These are phyloP conservation scores for Corynespora cassiicola DNA, from an alignment of 2,329 filamentous ascomycete genomes.

Conservation along the genomic window DNA sequence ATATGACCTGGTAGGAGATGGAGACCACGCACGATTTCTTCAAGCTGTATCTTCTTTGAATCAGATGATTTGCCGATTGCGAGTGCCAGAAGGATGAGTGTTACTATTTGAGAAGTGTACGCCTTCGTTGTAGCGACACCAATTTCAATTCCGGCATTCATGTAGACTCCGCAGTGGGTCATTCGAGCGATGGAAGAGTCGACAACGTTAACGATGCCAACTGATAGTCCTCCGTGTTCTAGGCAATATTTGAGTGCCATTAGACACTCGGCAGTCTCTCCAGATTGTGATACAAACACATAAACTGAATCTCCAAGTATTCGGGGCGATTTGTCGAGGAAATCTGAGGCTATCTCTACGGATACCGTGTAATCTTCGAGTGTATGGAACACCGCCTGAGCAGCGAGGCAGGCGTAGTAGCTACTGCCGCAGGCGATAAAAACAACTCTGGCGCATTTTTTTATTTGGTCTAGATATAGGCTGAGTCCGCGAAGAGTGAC, in stretches of 20 bases:
- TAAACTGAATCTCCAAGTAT: conserved; percentile 99
- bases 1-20: conserved; percentile 88
- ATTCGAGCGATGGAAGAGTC: conserved; percentile 98
- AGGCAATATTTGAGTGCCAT: conserved; percentile 98
- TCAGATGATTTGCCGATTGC: conserved; percentile 95
- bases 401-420: conserved; percentile 99
- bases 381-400: conserved; percentile 97
- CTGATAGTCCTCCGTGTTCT: conserved; percentile 94
- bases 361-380: conserved; percentile 96
- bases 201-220: conserved; percentile 98
- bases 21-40: conserved; percentile 96
- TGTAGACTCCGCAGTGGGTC: conserved; percentile 99
- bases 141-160: conserved; percentile 98
- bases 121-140: conserved; percentile 99
- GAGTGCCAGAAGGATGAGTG: conserved; percentile 99
- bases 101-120: conserved; percentile 98
- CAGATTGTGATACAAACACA: conserved; percentile 98
- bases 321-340: conserved; percentile 93
- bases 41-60: conserved; percentile 87
- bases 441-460: conserved; percentile 94
- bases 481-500: conserved; percentile 95
- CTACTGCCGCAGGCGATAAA: conserved; percentile 99
- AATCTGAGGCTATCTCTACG: conserved; percentile 96
- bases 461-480: conserved; percentile 95
- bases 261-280: conserved; percentile 96